Evolutionary conservation across 2,329 filamentous ascomycete species (phyloP).

Genomic region (Pyrenophora teres): DNA sequence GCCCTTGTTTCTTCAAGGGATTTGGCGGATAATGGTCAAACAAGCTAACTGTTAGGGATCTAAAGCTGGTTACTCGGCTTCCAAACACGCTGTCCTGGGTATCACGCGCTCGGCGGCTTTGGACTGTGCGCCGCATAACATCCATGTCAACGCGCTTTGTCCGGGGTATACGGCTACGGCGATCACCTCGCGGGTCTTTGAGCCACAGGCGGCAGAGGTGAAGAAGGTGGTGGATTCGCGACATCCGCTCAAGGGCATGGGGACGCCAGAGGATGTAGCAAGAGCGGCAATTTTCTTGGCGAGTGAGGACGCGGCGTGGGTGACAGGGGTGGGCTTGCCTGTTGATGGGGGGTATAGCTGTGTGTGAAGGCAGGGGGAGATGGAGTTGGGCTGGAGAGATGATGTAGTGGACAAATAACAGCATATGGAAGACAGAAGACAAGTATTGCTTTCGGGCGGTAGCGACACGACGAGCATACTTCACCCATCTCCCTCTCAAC

Average conservation of each 20-base stretch:
- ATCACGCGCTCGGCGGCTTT: constrained; percentile 56
- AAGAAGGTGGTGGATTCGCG: constrained; percentile 16
- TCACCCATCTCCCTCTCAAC: too few relatives aligned
- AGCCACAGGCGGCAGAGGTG: constrained; percentile 8
- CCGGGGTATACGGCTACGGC: constrained; percentile 53
- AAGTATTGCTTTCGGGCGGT: too few relatives aligned
- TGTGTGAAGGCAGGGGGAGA: constrained; percentile 14
- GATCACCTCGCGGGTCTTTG: constrained; percentile 30
- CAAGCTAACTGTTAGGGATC: neutral
- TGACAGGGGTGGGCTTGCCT: constrained; percentile 52
- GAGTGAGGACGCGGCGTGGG: constrained; percentile 54
- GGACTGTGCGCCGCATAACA: constrained; percentile 55
- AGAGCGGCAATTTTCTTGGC: constrained; percentile 52
- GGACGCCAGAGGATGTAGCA: constrained; percentile 41
- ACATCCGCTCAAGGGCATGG: constrained; percentile 41
- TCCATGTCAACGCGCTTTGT: constrained; percentile 61
- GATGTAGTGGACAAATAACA: too few relatives aligned
- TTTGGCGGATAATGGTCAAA: too few relatives aligned
- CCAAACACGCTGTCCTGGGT: constrained; percentile 58
- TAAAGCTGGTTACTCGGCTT: constrained; percentile 49
- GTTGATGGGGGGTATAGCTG: constrained; percentile 54
- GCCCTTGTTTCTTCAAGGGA: too few relatives aligned
- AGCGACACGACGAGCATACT: too few relatives aligned
- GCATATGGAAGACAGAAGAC: too few relatives aligned
- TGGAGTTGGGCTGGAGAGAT: too few relatives aligned